A percentile compares a stretch with the other conserved stretches of the same genome.
Conservation (phyloP, 345 rosid species). For the Iberis pinnata region DNA sequence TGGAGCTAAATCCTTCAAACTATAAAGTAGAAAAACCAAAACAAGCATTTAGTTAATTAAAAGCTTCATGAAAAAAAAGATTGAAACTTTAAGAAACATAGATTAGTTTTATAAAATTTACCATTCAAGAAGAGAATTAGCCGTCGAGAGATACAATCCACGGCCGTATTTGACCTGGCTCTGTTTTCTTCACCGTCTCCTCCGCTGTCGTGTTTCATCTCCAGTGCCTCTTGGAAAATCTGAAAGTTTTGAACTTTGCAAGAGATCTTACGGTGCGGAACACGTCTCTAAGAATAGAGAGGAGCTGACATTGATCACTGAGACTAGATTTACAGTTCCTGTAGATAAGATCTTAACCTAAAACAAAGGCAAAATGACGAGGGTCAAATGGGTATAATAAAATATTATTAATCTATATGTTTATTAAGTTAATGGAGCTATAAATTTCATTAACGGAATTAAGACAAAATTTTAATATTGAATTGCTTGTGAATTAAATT, state of each 20-base stretch:
- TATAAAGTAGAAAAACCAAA: slow-evolving; percentile 20
- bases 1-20: slow-evolving; percentile 38
- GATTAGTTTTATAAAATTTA: too few relatives aligned
- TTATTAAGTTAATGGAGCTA: too few relatives aligned
- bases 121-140: too few relatives aligned
- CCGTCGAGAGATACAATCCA: too few relatives aligned
- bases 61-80: not conserved
- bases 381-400: too few relatives aligned
- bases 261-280: slow-evolving; percentile 28
- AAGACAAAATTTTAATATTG: too few relatives aligned
- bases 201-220: slow-evolving; percentile 36
- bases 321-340: slow-evolving; percentile 40
- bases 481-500: too few relatives aligned
- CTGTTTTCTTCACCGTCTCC: slow-evolving; percentile 37
- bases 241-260: slow-evolving; percentile 56
- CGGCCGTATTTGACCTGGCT: too few relatives aligned
- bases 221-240: slow-evolving; percentile 43
- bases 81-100: not conserved
- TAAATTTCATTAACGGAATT: too few relatives aligned
- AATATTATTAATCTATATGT: too few relatives aligned
- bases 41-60: too few relatives aligned
- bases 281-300: slow-evolving; percentile 41
- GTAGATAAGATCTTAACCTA: slow-evolving; percentile 42
- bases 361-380: too few relatives aligned
- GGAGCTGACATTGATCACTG: slow-evolving; percentile 32